Conservation (phyloP, 2,329 filamentous ascomycete species). For the Ceratocystis alfenasii region DNA sequence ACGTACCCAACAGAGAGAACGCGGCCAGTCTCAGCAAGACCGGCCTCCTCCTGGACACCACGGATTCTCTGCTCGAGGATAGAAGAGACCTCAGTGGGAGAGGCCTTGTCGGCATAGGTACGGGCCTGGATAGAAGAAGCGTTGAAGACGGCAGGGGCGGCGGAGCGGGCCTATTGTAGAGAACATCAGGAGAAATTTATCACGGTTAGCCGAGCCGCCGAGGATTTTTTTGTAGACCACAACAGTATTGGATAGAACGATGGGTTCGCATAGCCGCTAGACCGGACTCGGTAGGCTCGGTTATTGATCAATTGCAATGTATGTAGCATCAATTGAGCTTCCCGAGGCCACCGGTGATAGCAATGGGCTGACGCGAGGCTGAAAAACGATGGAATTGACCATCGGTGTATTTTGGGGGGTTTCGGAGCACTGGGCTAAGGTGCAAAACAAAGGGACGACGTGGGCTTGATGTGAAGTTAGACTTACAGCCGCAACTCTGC, state of each 20-base stretch:
- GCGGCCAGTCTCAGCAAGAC: slow-evolving; percentile 95
- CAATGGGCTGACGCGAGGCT: slow-evolving; percentile 25
- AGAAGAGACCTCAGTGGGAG: slow-evolving; percentile 95
- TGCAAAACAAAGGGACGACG: slow-evolving; percentile 6
- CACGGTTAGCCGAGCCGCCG: slow-evolving; percentile 42
- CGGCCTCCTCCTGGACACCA: slow-evolving; percentile 93
- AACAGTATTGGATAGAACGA: slow-evolving; percentile 24
- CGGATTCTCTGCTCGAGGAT: slow-evolving; percentile 99
- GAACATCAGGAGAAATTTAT: slow-evolving; percentile 36
- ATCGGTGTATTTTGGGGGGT: slow-evolving; percentile 28
- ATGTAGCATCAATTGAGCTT: slow-evolving; percentile 20
- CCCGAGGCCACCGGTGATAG: slow-evolving; percentile 17
- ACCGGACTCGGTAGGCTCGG: slow-evolving; percentile 16
- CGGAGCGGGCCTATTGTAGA: slow-evolving; percentile 62
- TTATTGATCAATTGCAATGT: slow-evolving; percentile 18
- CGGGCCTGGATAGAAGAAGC: slow-evolving; percentile 60
- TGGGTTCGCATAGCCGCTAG: slow-evolving; percentile 25
- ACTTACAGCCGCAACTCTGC: slow-evolving; percentile 93
- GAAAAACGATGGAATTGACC: slow-evolving; percentile 37
- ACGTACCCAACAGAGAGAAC: slow-evolving; percentile 98
- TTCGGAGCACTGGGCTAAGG: slow-evolving; percentile 18
- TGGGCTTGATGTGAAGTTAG: slow-evolving; percentile 30
- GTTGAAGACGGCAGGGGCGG: slow-evolving; percentile 66
- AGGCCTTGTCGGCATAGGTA: slow-evolving; percentile 87
- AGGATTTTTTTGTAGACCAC: slow-evolving; percentile 4